A percentile compares a stretch with the other conserved stretches of the same genome.
phyloP scores from a whole-genome alignment of 2,329 filamentous ascomycete species.

The Trichoderma polysporum region DNA sequence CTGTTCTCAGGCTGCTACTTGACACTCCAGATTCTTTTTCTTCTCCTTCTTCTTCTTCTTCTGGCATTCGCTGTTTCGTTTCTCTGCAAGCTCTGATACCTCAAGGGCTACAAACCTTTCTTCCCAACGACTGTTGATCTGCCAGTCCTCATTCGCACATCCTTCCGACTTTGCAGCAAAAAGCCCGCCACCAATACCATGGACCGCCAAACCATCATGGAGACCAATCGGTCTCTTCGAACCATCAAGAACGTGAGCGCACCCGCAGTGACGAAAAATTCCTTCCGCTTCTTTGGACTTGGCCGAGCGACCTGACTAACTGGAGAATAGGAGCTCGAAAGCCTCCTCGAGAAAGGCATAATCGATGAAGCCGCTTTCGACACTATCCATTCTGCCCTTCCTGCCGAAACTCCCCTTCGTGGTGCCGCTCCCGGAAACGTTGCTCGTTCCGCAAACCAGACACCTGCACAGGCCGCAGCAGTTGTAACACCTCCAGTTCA shows the following conservation, averaged over 20 bases:
- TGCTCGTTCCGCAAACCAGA: slow-evolving; percentile 32
- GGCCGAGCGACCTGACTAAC: slow-evolving; percentile 14
- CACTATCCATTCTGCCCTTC: slow-evolving; percentile 71
- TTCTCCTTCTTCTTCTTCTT: too few species aligned
- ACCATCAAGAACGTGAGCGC: slow-evolving; percentile 76
- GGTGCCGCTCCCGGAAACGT: slow-evolving; percentile 36
- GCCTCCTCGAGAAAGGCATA: slow-evolving; percentile 77
- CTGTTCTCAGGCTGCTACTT: not conserved
- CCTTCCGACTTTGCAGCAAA: not conserved
- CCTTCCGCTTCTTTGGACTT: not conserved
- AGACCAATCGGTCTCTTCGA: slow-evolving; percentile 81
- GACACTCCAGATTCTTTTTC: not conserved
- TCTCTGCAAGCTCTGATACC: not conserved
- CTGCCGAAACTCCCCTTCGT: slow-evolving; percentile 59
- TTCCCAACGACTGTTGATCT: not conserved
- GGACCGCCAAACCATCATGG: slow-evolving; percentile 60
- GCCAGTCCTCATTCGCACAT: not conserved
- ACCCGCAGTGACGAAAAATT: not conserved
- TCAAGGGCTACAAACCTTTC: not conserved
- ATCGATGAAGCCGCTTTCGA: slow-evolving; percentile 75
- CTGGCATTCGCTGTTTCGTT: not conserved
- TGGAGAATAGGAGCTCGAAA: slow-evolving; percentile 76
- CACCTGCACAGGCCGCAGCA: slow-evolving; percentile 32
- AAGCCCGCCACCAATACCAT: slow-evolving; percentile 31
- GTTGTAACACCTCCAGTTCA: slow-evolving; percentile 35